Conservation (phyloP, 1,139 yeast species). For the Meyerozyma athensensis region DNA sequence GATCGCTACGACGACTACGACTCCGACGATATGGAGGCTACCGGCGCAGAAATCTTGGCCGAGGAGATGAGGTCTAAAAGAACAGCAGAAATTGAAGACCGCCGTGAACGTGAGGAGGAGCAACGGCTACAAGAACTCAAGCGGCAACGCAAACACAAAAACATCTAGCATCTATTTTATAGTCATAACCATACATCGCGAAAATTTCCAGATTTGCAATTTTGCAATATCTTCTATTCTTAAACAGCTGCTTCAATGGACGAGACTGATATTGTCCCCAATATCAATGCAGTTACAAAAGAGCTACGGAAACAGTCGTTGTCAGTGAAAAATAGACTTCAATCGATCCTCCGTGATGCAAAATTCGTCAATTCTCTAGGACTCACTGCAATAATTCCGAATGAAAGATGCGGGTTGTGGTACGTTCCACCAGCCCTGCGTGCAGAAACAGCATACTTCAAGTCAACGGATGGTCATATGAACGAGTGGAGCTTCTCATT, state of each 20-base stretch:
- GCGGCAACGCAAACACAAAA: constrained; percentile 24
- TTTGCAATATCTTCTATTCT: no score
- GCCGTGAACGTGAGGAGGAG: constrained; percentile 56
- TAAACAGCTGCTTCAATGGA: not conserved
- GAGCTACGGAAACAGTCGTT: constrained; percentile 49
- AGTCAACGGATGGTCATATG: constrained; percentile 88
- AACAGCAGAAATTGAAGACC: constrained; percentile 62
- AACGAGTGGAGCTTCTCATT: constrained; percentile 75
- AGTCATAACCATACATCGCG: not conserved
- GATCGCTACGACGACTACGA: constrained; percentile 46
- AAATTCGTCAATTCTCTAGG: constrained; percentile 21
- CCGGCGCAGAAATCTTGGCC: constrained; percentile 78
- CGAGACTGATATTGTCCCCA: constrained; percentile 2
- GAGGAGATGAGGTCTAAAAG: constrained; percentile 70
- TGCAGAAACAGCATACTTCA: constrained; percentile 61
- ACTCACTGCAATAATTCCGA: constrained; percentile 51
- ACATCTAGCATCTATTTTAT: not conserved
- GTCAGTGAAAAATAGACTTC: constrained; percentile 59
- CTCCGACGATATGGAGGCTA: constrained; percentile 85
- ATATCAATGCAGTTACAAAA: constrained; percentile 26
- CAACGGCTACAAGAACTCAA: constrained; percentile 21
- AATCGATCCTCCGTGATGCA: constrained; percentile 63
- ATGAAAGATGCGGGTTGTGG: constrained; percentile 89
- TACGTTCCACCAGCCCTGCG: constrained; percentile 48
- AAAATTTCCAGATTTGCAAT: not conserved